Evolutionary conservation across 164 flowering plant genomes (phyloP), one percentile per base, ranked within the genome.

Genomic region (Chloranthus sessilifolius): DNA sequence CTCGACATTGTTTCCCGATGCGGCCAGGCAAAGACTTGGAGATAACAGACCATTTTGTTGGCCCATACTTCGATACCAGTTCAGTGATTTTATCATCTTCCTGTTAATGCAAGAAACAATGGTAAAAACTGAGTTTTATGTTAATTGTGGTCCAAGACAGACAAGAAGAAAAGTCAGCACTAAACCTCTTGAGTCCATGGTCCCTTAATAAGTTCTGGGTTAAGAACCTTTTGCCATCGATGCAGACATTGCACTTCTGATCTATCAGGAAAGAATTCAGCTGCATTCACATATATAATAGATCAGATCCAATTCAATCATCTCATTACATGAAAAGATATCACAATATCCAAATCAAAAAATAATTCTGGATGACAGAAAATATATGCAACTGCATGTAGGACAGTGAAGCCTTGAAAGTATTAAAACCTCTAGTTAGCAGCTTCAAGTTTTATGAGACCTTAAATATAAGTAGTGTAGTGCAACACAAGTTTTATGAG

Each of bases 1-100:
- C 99, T 27, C 99, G 83, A 62, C 99, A 92, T 72, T 92, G 99
- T 65, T 92, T 92, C 56, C 99, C 99, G 30, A 92, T 92, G 42
- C 99, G 95, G 54, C 99, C 99, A 24, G 95, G 82, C 67, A 92
- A 80, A 59, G 91, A 71, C 63, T 82, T 86, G 23, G 99, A 91
- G 52, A 92, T 88, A 61, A 82, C 59, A 50, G 99, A 84, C 99
- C 99, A 92, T 71, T 88, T 92, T 55, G 88, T 68, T 19, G 99
- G 85, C 35, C 97, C 99, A 73, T 80, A 81, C 62, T 64, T 84
- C 23, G 64, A 20, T 10, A 92, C 97, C 59, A 86, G 61, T 56
- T 84, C 80, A 52, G 64, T 64, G 55, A 92, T 92, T 69, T 63
- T 81, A 17, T 86, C 95, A 69, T 92, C 99, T 75, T 92, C 99